These are phyloP conservation scores for Hymenoscyphus albidus DNA, from an alignment of 2,329 filamentous ascomycete species.

Conservation along the genomic window DNA sequence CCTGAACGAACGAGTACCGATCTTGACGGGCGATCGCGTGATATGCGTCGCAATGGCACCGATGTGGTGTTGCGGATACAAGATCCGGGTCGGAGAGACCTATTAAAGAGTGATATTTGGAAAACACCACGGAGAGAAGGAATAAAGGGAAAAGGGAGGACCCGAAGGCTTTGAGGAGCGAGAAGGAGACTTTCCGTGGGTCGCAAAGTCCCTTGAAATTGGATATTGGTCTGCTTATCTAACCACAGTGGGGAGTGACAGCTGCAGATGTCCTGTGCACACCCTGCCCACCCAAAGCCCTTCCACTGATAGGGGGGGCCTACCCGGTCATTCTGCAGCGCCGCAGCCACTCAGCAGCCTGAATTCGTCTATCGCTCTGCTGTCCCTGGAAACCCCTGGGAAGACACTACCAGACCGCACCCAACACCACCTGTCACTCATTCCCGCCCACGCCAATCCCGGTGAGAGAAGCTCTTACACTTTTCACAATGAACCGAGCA, in stretches of 20 bases:
- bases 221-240: background rate
- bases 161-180: background rate
- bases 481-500: background rate
- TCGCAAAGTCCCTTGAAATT: background rate
- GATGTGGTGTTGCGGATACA: background rate
- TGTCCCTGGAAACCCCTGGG: background rate
- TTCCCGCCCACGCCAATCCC: background rate
- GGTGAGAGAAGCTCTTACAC: background rate
- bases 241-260: background rate
- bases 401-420: background rate
- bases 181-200: background rate
- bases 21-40: background rate
- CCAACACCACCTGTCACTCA: background rate
- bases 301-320: no score
- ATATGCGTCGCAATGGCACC: background rate
- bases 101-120: background rate
- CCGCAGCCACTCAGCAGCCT: background rate
- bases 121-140: background rate
- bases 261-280: background rate
- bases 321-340: no score
- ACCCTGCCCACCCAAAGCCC: background rate
- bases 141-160: background rate
- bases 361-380: background rate
- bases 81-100: conserved; percentile 1
- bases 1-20: background rate